Evolutionary conservation across 78 protist species (phyloP).

Genomic region (Tieghemostelium lacteum): DNA sequence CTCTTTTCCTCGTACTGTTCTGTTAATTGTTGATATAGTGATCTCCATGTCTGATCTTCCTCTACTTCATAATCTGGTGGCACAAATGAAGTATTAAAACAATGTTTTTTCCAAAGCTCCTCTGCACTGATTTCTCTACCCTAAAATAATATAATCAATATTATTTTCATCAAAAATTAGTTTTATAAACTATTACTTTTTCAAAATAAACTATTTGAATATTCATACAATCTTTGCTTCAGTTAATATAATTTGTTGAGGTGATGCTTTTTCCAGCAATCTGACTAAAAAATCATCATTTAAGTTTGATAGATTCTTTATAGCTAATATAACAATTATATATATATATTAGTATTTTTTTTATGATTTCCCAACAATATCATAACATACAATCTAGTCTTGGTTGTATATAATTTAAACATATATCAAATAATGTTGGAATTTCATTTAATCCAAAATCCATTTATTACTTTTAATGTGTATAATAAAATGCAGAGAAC

Average conservation of each 20-base stretch:
- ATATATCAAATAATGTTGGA: background rate
- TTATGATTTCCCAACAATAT: background rate
- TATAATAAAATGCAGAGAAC: background rate
- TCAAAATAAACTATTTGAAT: background rate
- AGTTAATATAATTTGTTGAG: background rate
- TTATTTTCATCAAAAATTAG: background rate
- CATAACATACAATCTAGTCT: slow-evolving; percentile 8
- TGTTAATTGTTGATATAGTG: background rate
- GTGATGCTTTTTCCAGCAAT: slow-evolving; percentile 3
- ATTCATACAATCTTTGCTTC: background rate
- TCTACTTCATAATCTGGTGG: background rate
- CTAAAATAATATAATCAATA: background rate
- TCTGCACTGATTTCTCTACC: slow-evolving; percentile 25
- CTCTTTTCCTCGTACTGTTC: slow-evolving; percentile 6
- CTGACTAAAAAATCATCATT: background rate
- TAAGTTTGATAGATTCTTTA: background rate
- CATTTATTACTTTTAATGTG: too few relatives aligned
- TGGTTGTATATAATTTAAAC: background rate
- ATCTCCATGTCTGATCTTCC: slow-evolving; percentile 8
- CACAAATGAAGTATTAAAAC: slow-evolving; percentile 5
- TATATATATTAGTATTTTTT: too few relatives aligned
- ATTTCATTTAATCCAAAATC: too few relatives aligned
- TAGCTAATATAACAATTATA: background rate
- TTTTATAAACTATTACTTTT: too few relatives aligned
- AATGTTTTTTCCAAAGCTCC: slow-evolving; percentile 36